phyloP scores from a whole-genome alignment of 495 filamentous ascomycete genomes.

The Usnea hakonensis region DNA sequence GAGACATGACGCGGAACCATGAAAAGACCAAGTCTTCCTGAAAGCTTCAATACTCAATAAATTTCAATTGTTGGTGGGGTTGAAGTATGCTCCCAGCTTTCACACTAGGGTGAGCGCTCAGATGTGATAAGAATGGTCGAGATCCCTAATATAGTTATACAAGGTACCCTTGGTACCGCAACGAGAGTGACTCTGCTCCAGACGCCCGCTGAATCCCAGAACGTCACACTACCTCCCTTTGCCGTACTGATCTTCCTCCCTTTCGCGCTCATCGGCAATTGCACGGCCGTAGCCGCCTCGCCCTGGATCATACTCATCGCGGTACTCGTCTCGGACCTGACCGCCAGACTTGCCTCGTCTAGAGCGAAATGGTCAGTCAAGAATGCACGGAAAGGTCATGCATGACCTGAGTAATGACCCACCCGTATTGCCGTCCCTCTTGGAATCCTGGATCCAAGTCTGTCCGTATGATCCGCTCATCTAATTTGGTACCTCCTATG shows the following conservation, averaged over 20 bases:
- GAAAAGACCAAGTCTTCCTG: neutral
- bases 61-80: neutral
- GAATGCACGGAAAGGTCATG: neutral
- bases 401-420: conserved; percentile 20
- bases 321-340: conserved; percentile 95
- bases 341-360: conserved; percentile 85
- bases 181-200: neutral
- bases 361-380: neutral
- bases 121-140: neutral
- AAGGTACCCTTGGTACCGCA: neutral
- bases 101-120: conserved; percentile 2
- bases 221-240: conserved; percentile 35
- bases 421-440: conserved; percentile 93
- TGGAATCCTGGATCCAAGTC: conserved; percentile 94
- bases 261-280: conserved; percentile 54
- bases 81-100: neutral
- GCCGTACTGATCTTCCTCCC: conserved; percentile 51
- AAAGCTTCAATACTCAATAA: neutral
- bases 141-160: neutral
- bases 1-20: conserved; percentile 9
- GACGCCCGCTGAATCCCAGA: neutral
- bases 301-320: conserved; percentile 91
- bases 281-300: conserved; percentile 76
- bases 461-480: conserved; percentile 94
- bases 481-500: conserved; percentile 95